Evolutionary conservation across 2,329 filamentous ascomycete genomes (phyloP), one percentile per base, ranked within the genome.

Genomic region (Fusarium veterinarium): DNA sequence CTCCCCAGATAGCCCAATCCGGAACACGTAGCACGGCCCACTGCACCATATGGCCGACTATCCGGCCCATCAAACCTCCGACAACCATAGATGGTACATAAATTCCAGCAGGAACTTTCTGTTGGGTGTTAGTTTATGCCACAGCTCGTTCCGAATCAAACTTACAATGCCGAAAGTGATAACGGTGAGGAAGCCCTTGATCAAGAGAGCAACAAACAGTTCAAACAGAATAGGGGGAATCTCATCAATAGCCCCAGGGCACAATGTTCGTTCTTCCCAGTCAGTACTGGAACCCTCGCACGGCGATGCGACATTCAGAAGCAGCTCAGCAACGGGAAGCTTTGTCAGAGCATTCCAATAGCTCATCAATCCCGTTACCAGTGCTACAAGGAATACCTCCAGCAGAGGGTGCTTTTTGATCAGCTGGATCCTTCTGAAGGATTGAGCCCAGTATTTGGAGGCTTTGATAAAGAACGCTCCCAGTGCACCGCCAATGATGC

Each of bases 81-180:
- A 98, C 94, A 33, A 98, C 96, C 96, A 99, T 99, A 76, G 95
- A 98, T 6, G 96, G 96, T 4, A 99, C 95, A 77, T 99, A 99
- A 75, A 99, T 98, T 71, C 96, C 96, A 2, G 95, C 95, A 14
- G 96, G 96, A 1, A 98, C 91, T 86, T 98, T 98, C 86, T 90
- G 79, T 53, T 12, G 23, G 25, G 20, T 5, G 64, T 80, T 55
- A 79, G 77, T 66, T 41, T 20, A 38, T 20, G 25, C 17, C 45
- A 56, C 19, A n/a, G n/a, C 42, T 5, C 20, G 37, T 19, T 23
- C 25, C 16, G 9, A 8, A 9, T 20, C 23, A 33, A 14, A 86
- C 88, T 81, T 82, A 90, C 88, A 75, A 98, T 95, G 31, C 95
- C 95, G 82, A 98, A 98, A 0, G 95, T 97, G 73, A 98, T 91